Evolutionary conservation across 2,329 filamentous ascomycete genomes (phyloP).

Genomic region (Penicillium nordicum): DNA sequence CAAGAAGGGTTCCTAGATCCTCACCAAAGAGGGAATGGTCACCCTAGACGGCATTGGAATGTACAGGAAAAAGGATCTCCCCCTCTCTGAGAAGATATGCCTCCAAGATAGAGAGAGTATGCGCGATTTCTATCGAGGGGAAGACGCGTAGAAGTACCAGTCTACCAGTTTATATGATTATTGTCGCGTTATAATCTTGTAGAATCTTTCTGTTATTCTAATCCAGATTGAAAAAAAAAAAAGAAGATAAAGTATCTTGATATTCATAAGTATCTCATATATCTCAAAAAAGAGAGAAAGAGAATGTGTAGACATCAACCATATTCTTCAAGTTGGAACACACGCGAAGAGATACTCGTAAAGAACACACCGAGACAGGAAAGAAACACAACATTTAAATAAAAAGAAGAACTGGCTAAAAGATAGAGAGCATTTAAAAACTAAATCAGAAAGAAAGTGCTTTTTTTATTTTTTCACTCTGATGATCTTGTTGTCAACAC

Average conservation of each 20-base stretch:
- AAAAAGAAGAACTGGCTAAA: background rate
- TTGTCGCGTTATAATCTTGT: background rate
- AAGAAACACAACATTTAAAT: background rate
- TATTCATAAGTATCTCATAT: background rate
- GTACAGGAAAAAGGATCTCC: background rate
- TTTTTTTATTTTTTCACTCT: constrained; percentile 15
- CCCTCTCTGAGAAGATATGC: background rate
- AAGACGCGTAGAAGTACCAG: background rate
- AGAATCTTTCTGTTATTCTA: background rate
- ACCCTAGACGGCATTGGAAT: constrained; percentile 7
- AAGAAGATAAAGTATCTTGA: background rate
- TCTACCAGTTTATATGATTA: background rate
- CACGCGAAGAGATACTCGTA: background rate
- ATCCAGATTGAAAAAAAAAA: background rate
- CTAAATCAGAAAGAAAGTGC: constrained; percentile 16
- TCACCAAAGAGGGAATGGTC: background rate
- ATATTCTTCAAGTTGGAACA: background rate
- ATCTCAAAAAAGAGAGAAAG: background rate
- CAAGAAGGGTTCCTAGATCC: background rate
- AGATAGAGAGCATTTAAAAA: background rate
- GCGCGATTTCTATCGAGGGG: constrained; percentile 9
- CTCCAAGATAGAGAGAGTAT: background rate
- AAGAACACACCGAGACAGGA: constrained; percentile 4
- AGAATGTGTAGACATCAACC: background rate
- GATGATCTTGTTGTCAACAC: constrained; percentile 45